Evolutionary conservation across 495 filamentous ascomycete species (phyloP).

Genomic region (Daldinia caldariorum): DNA sequence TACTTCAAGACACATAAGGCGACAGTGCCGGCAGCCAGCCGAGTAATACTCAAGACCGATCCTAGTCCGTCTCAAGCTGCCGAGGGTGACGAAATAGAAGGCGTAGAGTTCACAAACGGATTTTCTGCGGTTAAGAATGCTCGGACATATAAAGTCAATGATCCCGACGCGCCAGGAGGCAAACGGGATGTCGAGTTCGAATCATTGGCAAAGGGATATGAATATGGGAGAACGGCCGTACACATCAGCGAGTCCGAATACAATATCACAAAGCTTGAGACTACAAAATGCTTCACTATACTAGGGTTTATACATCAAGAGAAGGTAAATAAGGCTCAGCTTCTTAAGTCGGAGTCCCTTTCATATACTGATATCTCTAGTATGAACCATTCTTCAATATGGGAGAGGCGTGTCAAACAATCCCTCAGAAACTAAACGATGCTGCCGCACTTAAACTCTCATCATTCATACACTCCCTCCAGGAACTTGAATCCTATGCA

Average conservation of each 20-base stretch:
- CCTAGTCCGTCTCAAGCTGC: slow-evolving; percentile 56
- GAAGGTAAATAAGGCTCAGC: slow-evolving; percentile 64
- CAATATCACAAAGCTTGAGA: slow-evolving; percentile 83
- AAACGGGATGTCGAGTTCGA: slow-evolving; percentile 87
- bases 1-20: slow-evolving; percentile 86
- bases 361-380: slow-evolving; percentile 54
- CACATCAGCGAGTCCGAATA: slow-evolving; percentile 86
- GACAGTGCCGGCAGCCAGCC: slow-evolving; percentile 75
- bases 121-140: slow-evolving; percentile 74
- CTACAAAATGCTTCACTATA: slow-evolving; percentile 75
- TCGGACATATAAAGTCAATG: slow-evolving; percentile 81
- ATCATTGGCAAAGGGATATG: slow-evolving; percentile 89
- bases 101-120: slow-evolving; percentile 55
- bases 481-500: slow-evolving; percentile 86
- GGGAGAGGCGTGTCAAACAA: slow-evolving; percentile 76
- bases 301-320: slow-evolving; percentile 84
- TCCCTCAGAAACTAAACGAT: slow-evolving; percentile 76
- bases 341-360: background rate
- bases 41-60: slow-evolving; percentile 68
- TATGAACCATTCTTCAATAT: slow-evolving; percentile 88
- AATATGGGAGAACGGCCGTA: slow-evolving; percentile 92
- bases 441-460: slow-evolving; percentile 84
- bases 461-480: slow-evolving; percentile 87
- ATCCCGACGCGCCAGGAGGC: slow-evolving; percentile 75
- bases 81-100: slow-evolving; percentile 54